Evolutionary conservation across 2,329 filamentous ascomycete genomes (phyloP), one percentile per base, ranked within the genome.

Genomic region (Exserohilum rostratum): DNA sequence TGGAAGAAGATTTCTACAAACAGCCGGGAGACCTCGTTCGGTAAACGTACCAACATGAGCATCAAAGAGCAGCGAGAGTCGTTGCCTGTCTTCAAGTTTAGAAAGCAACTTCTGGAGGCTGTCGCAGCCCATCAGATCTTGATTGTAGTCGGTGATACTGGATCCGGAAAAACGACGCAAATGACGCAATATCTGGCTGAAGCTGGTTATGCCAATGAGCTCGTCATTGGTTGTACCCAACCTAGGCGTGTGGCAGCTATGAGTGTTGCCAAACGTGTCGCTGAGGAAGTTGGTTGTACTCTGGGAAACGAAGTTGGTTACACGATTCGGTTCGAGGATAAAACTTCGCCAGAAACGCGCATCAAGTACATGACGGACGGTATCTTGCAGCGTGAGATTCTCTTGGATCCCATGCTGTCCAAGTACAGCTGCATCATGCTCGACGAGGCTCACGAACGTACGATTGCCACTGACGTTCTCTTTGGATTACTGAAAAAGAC

Each of bases 321-420:
- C 81, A 98, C 91, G 76, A 98, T 99, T 75, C 91, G 95, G 82
- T 99, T 99, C 77, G 96, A 99, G 78, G 95, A 99, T 76, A 90
- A 87, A 80, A 98, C 95, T 1, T 85, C 90, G 46, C 86, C 87
- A 53, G 92, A 90, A 76, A 99, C 95, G 1, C 86, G 96, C 57
- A 85, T 99, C 73, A 99, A 99, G 82, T 99, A 99, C 82, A 99
- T 99, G 95, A 99, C 96, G 39, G 95, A 99, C 72, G 96, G 96
- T 85, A 98, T 99, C 89, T 87, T 99, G 69, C 83, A 98, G 70
- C 84, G 95, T 70, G 95, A 99, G 78, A 93, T 95, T 53, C 96
- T 99, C 88, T 88, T 97, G 77, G 95, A 99, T 76, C 90, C 93
- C 71, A 85, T 96, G 66, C 86, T 99, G 78, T 88, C 85, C 46